Evolutionary conservation across 306 rosid genomes (phyloP).

Genomic region (Quercus gilva): DNA sequence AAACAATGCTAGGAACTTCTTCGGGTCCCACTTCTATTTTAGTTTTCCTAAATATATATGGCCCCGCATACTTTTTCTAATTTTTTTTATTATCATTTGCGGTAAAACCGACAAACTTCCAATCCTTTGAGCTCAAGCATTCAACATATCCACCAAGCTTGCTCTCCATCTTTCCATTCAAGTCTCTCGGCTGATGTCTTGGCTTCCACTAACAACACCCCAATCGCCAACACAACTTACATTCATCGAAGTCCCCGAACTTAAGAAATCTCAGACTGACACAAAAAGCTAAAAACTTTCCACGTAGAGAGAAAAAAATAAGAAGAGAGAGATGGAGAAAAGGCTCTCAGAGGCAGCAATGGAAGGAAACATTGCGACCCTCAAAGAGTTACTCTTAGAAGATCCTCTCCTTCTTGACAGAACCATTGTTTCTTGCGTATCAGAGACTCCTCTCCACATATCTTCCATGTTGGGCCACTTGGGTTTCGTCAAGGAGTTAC

Average conservation of each 20-base stretch:
- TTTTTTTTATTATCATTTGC: too few species aligned
- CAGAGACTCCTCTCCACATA: constrained; percentile 29
- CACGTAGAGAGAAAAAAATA: neutral
- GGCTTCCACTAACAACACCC: neutral
- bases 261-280: neutral
- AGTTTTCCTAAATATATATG: too few species aligned
- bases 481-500: constrained; percentile 20
- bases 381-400: constrained; percentile 5
- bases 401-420: constrained; percentile 26
- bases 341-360: constrained; percentile 16
- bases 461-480: constrained; percentile 30
- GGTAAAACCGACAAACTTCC: too few species aligned
- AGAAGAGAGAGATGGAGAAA: neutral
- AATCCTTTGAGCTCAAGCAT: too few species aligned
- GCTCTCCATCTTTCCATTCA: too few species aligned
- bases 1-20: too few species aligned
- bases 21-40: too few species aligned
- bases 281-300: neutral
- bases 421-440: neutral
- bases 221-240: neutral
- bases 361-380: neutral
- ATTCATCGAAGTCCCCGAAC: neutral
- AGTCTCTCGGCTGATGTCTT: too few species aligned
- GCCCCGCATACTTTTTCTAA: too few species aligned
- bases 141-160: too few species aligned